Evolutionary conservation across 495 filamentous ascomycete genomes (phyloP).

Genomic region (Aspergillus steynii): DNA sequence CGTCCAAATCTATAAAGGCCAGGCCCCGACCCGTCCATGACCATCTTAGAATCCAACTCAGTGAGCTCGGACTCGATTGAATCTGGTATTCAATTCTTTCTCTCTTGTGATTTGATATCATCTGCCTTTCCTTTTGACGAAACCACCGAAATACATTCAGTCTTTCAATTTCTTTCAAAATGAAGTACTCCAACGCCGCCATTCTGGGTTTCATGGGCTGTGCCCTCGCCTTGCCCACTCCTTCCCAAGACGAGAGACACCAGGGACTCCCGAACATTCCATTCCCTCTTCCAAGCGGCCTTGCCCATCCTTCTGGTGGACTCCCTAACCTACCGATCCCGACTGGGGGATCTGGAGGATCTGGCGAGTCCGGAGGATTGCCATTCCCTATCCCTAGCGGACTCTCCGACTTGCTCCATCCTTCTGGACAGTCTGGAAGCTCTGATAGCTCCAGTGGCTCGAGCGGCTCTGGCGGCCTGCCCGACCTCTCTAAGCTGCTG

Average conservation of each 20-base stretch:
- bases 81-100: background rate
- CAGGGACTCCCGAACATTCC: background rate
- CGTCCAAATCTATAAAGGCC: too few relatives aligned
- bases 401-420: background rate
- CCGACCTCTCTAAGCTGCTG: background rate
- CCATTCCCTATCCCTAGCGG: background rate
- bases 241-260: background rate
- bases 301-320: background rate
- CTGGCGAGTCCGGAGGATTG: background rate
- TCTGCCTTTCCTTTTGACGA: conserved; percentile 5
- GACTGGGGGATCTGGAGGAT: background rate
- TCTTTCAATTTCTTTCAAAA: conserved; percentile 15
- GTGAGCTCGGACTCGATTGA: too few relatives aligned
- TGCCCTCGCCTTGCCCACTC: conserved; percentile 21
- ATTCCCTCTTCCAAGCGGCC: conserved; percentile 7
- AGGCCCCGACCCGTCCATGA: background rate
- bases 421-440: background rate
- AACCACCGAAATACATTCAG: background rate
- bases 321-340: conserved; percentile 2
- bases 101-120: conserved; percentile 9
- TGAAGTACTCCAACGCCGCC: conserved; percentile 20
- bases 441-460: background rate
- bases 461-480: background rate
- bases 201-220: conserved; percentile 18
- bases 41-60: background rate